phyloP scores from a whole-genome alignment of 2,329 filamentous ascomycete species.

The Sporothrix schenckii region DNA sequence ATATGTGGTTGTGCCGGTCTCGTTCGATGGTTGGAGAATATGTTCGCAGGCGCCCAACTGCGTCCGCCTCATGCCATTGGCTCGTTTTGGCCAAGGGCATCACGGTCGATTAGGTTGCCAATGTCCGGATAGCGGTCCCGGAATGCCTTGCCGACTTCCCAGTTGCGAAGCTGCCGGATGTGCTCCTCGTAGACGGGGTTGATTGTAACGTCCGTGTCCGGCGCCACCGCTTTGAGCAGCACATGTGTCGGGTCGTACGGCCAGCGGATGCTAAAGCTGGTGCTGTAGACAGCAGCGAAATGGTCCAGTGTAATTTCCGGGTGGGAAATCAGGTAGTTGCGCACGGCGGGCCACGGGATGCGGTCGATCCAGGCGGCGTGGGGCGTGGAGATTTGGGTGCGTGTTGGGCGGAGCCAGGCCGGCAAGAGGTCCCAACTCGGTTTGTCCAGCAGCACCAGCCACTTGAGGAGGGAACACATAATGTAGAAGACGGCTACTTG shows the following conservation, averaged over 20 bases:
- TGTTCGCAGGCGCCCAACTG: not conserved
- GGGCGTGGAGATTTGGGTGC: slow-evolving; percentile 38
- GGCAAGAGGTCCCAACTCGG: slow-evolving; percentile 42
- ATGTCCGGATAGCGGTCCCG: slow-evolving; percentile 39
- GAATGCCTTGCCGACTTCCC: slow-evolving; percentile 41
- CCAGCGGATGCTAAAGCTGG: slow-evolving; percentile 42
- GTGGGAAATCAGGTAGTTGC: slow-evolving; percentile 41
- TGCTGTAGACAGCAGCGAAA: slow-evolving; percentile 42
- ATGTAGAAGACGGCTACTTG: slow-evolving; percentile 43
- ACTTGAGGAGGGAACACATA: slow-evolving; percentile 42
- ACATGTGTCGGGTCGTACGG: slow-evolving; percentile 41
- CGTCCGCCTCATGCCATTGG: not conserved
- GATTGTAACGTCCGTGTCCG: slow-evolving; percentile 36
- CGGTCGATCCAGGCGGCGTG: slow-evolving; percentile 43
- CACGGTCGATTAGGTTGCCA: slow-evolving; percentile 37
- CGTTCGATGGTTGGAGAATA: not conserved
- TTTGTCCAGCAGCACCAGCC: slow-evolving; percentile 41
- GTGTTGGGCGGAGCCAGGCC: slow-evolving; percentile 40
- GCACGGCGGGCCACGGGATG: slow-evolving; percentile 41
- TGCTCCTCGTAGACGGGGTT: slow-evolving; percentile 43
- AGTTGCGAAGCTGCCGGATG: slow-evolving; percentile 41
- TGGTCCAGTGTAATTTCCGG: slow-evolving; percentile 42
- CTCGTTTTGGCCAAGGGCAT: slow-evolving; percentile 6
- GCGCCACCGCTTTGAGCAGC: slow-evolving; percentile 36
- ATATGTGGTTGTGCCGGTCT: no score